phyloP scores from a whole-genome alignment of 306 rosid genomes.

The Canavalia ensiformis region DNA sequence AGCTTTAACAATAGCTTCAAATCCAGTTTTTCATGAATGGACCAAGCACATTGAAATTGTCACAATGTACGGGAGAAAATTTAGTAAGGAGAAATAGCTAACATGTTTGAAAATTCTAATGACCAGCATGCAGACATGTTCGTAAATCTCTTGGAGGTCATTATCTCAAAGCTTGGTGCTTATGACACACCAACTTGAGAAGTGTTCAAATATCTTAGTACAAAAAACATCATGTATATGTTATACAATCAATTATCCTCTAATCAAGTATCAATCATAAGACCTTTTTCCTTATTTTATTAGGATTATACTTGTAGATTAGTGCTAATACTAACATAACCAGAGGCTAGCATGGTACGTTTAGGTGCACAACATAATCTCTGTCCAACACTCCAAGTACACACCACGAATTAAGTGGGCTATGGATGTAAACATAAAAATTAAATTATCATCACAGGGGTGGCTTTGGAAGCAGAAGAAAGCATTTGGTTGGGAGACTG shows the following conservation, averaged over 20 bases:
- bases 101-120: neutral
- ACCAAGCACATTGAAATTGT: neutral
- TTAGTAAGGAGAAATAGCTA: neutral
- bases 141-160: neutral
- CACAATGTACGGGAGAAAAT: neutral
- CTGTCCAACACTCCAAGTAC: neutral
- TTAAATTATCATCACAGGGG: neutral
- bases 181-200: neutral
- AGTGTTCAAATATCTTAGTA: neutral
- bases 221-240: neutral
- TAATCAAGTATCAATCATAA: neutral
- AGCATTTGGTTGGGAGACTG: constrained; percentile 1
- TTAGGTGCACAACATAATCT: neutral
- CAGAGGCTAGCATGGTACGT: neutral
- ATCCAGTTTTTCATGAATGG: neutral
- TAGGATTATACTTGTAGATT: neutral
- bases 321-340: neutral
- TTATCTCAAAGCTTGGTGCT: neutral
- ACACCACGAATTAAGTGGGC: neutral
- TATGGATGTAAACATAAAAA: neutral
- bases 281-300: neutral
- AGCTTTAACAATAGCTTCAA: constrained; percentile 1
- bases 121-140: neutral
- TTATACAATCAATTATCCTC: neutral
- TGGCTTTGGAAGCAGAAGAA: neutral